phyloP scores from a whole-genome alignment of 2,329 filamentous ascomycete species.

The Colletotrichum filicis region DNA sequence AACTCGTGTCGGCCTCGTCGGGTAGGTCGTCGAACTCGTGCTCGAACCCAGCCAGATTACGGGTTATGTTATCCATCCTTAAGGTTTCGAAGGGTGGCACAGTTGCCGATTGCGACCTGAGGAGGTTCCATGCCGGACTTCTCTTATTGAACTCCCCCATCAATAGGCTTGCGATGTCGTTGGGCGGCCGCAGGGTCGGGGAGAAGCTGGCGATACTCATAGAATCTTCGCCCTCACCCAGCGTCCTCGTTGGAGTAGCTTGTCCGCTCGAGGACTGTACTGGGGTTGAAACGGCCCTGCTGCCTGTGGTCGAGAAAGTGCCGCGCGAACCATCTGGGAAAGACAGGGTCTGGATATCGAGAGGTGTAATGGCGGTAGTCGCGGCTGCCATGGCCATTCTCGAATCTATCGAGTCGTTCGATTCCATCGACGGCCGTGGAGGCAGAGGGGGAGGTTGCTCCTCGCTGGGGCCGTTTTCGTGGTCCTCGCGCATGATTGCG shows the following conservation, averaged over 20 bases:
- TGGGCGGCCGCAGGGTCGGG: slow-evolving; percentile 69
- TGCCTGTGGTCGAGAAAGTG: slow-evolving; percentile 62
- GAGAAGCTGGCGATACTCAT: slow-evolving; percentile 75
- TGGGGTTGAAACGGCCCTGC: slow-evolving; percentile 50
- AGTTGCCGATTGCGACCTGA: slow-evolving; percentile 70
- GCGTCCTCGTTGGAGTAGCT: slow-evolving; percentile 50
- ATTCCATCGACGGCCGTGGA: slow-evolving; percentile 54
- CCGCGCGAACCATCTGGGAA: slow-evolving; percentile 77
- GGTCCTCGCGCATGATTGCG: slow-evolving; percentile 44
- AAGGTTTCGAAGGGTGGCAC: slow-evolving; percentile 70
- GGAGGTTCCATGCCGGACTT: slow-evolving; percentile 75
- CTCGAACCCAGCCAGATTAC: slow-evolving; percentile 73
- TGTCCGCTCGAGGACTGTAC: slow-evolving; percentile 47
- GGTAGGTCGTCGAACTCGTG: slow-evolving; percentile 83
- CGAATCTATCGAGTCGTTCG: slow-evolving; percentile 45
- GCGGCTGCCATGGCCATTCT: slow-evolving; percentile 64
- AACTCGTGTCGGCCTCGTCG: slow-evolving; percentile 55
- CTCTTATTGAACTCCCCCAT: slow-evolving; percentile 75
- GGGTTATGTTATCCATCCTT: slow-evolving; percentile 54
- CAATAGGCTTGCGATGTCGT: slow-evolving; percentile 85
- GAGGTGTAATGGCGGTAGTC: slow-evolving; percentile 85
- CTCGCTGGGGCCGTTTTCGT: slow-evolving; percentile 39
- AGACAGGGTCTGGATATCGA: slow-evolving; percentile 82
- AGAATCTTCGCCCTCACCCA: slow-evolving; percentile 68
- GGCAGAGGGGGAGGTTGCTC: slow-evolving; percentile 66